Evolutionary conservation across 1,139 yeast species (phyloP).

Genomic region (Geotrichum candidum): DNA sequence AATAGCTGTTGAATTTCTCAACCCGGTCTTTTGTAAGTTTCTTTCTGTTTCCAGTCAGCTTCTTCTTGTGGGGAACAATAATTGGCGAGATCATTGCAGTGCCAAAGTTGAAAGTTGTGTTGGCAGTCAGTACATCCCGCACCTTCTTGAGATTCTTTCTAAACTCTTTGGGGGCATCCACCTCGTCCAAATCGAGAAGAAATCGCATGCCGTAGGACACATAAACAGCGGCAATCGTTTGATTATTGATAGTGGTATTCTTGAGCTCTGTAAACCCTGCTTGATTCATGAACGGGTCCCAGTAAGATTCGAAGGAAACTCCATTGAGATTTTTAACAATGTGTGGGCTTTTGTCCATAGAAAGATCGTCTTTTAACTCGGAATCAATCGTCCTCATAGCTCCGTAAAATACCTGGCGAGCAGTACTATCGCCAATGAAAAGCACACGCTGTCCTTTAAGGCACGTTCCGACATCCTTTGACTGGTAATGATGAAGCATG

Average conservation of each 20-base stretch:
- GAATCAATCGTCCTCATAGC: constrained; percentile 21
- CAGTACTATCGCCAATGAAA: constrained; percentile 26
- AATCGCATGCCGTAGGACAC: constrained; percentile 22
- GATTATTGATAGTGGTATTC: constrained; percentile 8
- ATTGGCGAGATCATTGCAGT: constrained; percentile 17
- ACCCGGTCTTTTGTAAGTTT: constrained; percentile 17
- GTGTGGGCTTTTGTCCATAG: constrained; percentile 15
- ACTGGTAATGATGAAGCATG: constrained; percentile 22
- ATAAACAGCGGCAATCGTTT: constrained; percentile 19
- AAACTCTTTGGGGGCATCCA: constrained; percentile 17
- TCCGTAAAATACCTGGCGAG: constrained; percentile 23
- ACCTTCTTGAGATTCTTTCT: constrained; percentile 17
- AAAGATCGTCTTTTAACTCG: constrained; percentile 15
- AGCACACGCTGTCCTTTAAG: constrained; percentile 20
- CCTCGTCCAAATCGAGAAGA: constrained; percentile 19
- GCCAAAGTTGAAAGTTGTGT: constrained; percentile 12
- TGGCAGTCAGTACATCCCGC: constrained; percentile 3
- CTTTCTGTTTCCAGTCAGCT: constrained; percentile 17
- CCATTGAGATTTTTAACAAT: constrained; percentile 15
- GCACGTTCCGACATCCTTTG: constrained; percentile 20
- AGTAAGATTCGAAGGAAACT: constrained; percentile 21
- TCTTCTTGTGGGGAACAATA: constrained; percentile 17
- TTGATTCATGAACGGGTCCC: constrained; percentile 25
- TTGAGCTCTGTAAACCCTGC: constrained; percentile 17
- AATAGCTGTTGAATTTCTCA: constrained; percentile 16